phyloP scores from a whole-genome alignment of 495 filamentous ascomycete genomes.

The Clavariopsis aquatica region DNA sequence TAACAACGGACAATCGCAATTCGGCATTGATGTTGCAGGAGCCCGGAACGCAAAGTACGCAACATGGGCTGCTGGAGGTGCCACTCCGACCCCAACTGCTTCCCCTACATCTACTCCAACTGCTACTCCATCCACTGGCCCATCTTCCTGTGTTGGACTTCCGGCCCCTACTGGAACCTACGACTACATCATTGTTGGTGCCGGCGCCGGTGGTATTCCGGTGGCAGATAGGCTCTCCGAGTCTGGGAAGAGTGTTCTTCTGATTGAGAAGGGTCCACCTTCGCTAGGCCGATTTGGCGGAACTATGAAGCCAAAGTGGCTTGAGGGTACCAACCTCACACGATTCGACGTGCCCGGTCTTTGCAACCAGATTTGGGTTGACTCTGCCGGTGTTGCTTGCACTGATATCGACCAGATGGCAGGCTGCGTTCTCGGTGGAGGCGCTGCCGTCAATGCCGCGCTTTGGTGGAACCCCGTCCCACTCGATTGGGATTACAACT shows the following conservation, averaged over 20 bases:
- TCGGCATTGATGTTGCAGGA: slow-evolving; percentile 46
- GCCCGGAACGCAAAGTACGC: slow-evolving; percentile 53
- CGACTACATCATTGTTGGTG: slow-evolving; percentile 70
- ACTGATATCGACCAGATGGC: slow-evolving; percentile 71
- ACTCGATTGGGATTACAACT: slow-evolving; percentile 72
- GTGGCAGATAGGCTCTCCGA: slow-evolving; percentile 65
- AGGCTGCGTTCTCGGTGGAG: slow-evolving; percentile 76
- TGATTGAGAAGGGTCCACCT: slow-evolving; percentile 66
- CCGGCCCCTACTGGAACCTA: slow-evolving; percentile 52
- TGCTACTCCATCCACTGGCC: slow-evolving; percentile 42
- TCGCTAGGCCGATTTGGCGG: slow-evolving; percentile 62
- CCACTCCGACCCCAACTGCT: slow-evolving; percentile 47
- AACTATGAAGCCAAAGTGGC: slow-evolving; percentile 61
- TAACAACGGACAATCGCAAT: slow-evolving; percentile 47
- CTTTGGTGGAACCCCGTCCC: slow-evolving; percentile 59
- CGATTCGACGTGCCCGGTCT: slow-evolving; percentile 80
- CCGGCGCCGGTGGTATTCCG: slow-evolving; percentile 65
- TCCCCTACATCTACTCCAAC: slow-evolving; percentile 44
- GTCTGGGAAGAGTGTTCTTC: slow-evolving; percentile 62
- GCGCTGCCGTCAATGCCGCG: slow-evolving; percentile 72
- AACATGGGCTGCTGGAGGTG: slow-evolving; percentile 30
- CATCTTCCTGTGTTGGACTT: slow-evolving; percentile 24
- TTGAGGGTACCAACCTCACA: slow-evolving; percentile 66
- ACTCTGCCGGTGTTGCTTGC: slow-evolving; percentile 64
- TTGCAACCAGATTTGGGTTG: slow-evolving; percentile 68